Conservation (phyloP, 2,329 filamentous ascomycete genomes). For the Ascosphaera acerosa region DNA sequence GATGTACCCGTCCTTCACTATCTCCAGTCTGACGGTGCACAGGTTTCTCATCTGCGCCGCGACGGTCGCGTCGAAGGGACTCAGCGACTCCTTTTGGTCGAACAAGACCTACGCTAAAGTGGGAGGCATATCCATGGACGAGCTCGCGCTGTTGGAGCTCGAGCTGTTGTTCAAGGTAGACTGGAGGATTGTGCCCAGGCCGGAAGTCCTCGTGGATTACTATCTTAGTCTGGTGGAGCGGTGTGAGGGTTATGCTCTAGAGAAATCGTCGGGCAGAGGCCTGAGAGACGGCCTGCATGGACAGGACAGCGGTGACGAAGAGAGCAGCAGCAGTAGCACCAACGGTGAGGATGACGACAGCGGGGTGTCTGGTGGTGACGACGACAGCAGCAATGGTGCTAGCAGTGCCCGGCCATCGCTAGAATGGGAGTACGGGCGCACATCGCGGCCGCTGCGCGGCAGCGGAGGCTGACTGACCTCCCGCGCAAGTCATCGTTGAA, state of each 20-base stretch:
- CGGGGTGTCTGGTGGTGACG: too few species aligned
- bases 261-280: slow-evolving; percentile 6
- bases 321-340: neutral
- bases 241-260: slow-evolving; percentile 32
- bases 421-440: too few species aligned
- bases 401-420: too few species aligned
- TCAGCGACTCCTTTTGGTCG: slow-evolving; percentile 95
- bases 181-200: slow-evolving; percentile 91
- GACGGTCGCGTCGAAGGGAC: slow-evolving; percentile 82
- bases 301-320: neutral
- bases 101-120: slow-evolving; percentile 91
- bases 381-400: neutral
- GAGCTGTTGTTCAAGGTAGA: slow-evolving; percentile 83
- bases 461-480: too few species aligned
- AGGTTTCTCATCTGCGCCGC: slow-evolving; percentile 90
- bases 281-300: neutral
- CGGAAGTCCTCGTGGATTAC: slow-evolving; percentile 80
- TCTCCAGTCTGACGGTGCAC: slow-evolving; percentile 88
- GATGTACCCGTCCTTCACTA: slow-evolving; percentile 81
- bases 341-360: neutral
- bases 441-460: too few species aligned
- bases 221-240: slow-evolving; percentile 63
- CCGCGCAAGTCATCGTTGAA: too few species aligned
- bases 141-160: slow-evolving; percentile 73
- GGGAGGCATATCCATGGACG: slow-evolving; percentile 70